These are phyloP conservation scores for Penicillium freii DNA, from an alignment of 2,329 filamentous ascomycete species.

Conservation along the genomic window DNA sequence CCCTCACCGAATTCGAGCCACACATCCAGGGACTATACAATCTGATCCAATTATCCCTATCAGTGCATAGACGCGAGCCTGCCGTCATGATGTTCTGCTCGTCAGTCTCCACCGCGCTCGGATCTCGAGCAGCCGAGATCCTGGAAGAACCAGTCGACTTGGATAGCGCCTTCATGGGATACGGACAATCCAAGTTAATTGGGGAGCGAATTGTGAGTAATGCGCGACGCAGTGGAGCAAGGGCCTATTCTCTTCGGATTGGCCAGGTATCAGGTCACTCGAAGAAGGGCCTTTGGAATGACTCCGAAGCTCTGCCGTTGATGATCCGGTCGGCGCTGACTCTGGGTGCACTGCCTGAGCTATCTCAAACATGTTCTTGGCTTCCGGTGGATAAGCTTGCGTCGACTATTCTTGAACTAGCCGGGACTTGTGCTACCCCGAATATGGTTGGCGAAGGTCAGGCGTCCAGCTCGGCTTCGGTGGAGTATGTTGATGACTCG, in stretches of 20 bases:
- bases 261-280: conserved; percentile 38
- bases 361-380: conserved; percentile 32
- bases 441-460: background rate
- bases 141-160: conserved; percentile 19
- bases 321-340: conserved; percentile 35
- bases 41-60: conserved; percentile 48
- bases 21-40: conserved; percentile 48
- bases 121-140: conserved; percentile 6
- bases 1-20: conserved; percentile 48
- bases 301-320: conserved; percentile 33
- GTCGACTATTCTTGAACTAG: conserved; percentile 27
- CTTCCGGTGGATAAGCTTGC: conserved; percentile 34
- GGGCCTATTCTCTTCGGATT: conserved; percentile 33
- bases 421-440: conserved; percentile 13
- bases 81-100: conserved; percentile 52
- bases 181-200: conserved; percentile 34
- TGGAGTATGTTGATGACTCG: conserved; percentile 19
- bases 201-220: conserved; percentile 33
- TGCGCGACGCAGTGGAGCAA: conserved; percentile 26
- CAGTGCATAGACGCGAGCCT: conserved; percentile 28
- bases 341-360: conserved; percentile 24
- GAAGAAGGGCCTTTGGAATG: conserved; percentile 36
- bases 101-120: conserved; percentile 46
- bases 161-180: conserved; percentile 29
- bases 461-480: background rate